Evolutionary conservation across 2,329 filamentous ascomycete genomes (phyloP).

Genomic region (Arthrobotrys sphaeroides): DNA sequence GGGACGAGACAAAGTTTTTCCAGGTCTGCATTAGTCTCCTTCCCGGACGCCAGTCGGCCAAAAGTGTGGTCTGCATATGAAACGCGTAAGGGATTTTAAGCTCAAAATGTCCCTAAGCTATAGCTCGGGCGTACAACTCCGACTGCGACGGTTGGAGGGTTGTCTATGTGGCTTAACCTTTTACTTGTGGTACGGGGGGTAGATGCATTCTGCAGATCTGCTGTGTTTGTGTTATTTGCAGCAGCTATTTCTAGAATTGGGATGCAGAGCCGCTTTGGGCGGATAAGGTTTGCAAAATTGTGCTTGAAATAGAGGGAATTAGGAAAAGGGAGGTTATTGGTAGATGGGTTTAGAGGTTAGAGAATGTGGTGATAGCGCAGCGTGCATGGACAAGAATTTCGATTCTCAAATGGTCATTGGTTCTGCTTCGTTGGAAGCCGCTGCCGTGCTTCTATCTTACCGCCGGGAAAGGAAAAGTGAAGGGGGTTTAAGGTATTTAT

Average conservation of each 20-base stretch:
- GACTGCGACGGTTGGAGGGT: too few species aligned
- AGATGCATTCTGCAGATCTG: too few species aligned
- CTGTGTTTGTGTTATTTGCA: not conserved
- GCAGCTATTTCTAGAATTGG: not conserved
- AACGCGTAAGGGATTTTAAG: too few species aligned
- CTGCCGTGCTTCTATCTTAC: not conserved
- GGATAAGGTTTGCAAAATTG: not conserved
- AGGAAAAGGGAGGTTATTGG: not conserved
- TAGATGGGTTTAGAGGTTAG: too few species aligned
- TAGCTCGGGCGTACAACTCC: too few species aligned
- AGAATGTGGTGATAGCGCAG: too few species aligned
- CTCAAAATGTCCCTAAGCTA: too few species aligned
- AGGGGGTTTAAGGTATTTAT: not conserved
- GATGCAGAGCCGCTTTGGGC: not conserved
- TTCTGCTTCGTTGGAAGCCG: not conserved
- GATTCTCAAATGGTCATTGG: not conserved
- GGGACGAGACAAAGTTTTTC: too few species aligned
- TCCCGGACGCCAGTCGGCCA: too few species aligned
- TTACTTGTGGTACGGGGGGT: not conserved
- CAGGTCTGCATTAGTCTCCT: too few species aligned
- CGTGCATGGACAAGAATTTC: too few species aligned
- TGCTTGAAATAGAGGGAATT: not conserved
- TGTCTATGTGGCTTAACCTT: not conserved
- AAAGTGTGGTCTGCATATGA: too few species aligned
- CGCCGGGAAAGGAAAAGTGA: slow-evolving; percentile 11